Evolutionary conservation across 192 early-diverging fungal species (phyloP).

Genomic region (Backusella liffmaniae): DNA sequence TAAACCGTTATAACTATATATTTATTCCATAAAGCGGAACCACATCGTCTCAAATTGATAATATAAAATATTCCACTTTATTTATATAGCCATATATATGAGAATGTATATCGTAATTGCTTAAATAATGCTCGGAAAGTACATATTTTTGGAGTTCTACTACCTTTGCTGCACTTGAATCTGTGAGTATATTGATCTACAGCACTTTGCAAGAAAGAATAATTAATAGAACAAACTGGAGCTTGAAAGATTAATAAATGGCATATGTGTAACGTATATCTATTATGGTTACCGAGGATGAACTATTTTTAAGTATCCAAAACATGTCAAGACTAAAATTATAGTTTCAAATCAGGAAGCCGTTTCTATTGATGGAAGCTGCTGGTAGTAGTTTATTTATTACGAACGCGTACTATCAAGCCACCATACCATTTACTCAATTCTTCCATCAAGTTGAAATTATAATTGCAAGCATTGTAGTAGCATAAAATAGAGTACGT

Average conservation of each 20-base stretch:
- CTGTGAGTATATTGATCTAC: too few relatives aligned
- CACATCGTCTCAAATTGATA: too few relatives aligned
- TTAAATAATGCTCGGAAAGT: too few relatives aligned
- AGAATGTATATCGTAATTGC: too few relatives aligned
- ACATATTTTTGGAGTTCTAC: too few relatives aligned
- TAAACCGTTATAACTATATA: background rate
- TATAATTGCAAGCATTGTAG: background rate
- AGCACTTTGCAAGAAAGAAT: too few relatives aligned
- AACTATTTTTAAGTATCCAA: background rate
- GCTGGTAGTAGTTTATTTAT: background rate
- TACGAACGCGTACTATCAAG: background rate
- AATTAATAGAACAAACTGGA: background rate
- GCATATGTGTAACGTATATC: background rate
- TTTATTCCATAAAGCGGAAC: background rate
- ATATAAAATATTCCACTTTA: too few relatives aligned
- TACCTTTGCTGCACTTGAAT: too few relatives aligned
- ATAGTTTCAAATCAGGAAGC: background rate
- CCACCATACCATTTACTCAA: background rate
- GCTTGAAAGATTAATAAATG: background rate
- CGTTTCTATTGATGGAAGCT: background rate
- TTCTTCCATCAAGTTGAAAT: background rate
- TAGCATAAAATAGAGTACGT: too few relatives aligned
- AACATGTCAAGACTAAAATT: background rate
- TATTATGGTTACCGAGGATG: background rate
- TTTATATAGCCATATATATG: too few relatives aligned